Base-by-base conservation (phyloP, 164 flowering plant genomes). In the Vitis riparia region DNA sequence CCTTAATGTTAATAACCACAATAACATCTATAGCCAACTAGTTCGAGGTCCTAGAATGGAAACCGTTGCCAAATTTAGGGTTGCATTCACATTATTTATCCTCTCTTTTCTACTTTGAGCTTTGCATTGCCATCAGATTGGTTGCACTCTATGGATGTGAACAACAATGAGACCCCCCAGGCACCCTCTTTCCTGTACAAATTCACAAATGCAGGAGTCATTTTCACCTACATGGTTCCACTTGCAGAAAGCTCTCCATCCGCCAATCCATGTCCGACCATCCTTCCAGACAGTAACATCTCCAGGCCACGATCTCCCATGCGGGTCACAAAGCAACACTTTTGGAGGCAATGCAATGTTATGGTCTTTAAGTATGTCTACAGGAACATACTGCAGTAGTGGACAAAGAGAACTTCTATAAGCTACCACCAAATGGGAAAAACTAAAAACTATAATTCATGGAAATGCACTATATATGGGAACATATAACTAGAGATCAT, bases 201-300 rank as follows among this genome's bases (percentile, higher is more conserved):
- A 37, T 37, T 37, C 44, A 37, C 44, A 37, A 37, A 37, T 37
- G 44, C 76, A 73, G 32, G 13, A 56, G 58, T 68, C 76, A 1
- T 52, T 17, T 37, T 17, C 13, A 44, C 8, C 16, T 3, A 73
- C 17, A 5, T 19, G 16, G 52, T 73, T 73, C 64, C 15, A 14
- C 13, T 50, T 53, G 15, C 68, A 68, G 51, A 73, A 56, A 2
- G 27, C 19, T 13, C 2, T 23, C 76, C 76, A 68, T 2, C 68
- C 72, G 14, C 50, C 19, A 14, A 62, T 50, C 76, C 63, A 49
- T n/a, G 5, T 16, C 9, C 71, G 55, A 6, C 68, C 68, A 29
- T 69, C 71, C 55, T 73, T 73, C 76, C 76, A 73, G 0, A 8
- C 7, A 1, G 49, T 30, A n/a, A 73, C 68, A 44, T 17, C 29